Conservation (phyloP, 495 filamentous ascomycete genomes). For the Neurospora tetrasperma region DNA sequence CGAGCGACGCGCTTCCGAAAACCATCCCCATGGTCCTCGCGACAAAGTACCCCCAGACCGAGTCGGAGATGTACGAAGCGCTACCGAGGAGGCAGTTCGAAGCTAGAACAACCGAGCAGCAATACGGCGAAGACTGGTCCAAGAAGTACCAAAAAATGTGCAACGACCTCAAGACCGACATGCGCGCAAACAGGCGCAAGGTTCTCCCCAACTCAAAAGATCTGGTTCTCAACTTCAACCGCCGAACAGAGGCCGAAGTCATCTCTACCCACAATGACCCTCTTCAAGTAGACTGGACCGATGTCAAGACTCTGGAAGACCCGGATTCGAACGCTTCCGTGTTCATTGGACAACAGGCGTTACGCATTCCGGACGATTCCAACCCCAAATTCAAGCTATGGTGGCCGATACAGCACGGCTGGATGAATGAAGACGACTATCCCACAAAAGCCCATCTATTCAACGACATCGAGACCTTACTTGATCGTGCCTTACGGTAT, state of each 20-base stretch:
- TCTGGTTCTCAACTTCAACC: conserved; percentile 84
- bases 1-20: conserved; percentile 89
- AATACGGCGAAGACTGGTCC: conserved; percentile 79
- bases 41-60: conserved; percentile 58
- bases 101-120: conserved; percentile 56
- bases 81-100: conserved; percentile 77
- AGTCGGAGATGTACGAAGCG: conserved; percentile 81
- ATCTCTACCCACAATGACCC: conserved; percentile 94
- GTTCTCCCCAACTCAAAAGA: conserved; percentile 94
- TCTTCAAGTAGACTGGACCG: conserved; percentile 89
- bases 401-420: conserved; percentile 83
- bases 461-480: conserved; percentile 73
- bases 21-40: conserved; percentile 91
- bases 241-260: conserved; percentile 63
- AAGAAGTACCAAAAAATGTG: conserved; percentile 73
- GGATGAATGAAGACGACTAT: conserved; percentile 86
- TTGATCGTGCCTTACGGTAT: conserved; percentile 74
- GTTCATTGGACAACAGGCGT: conserved; percentile 71
- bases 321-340: conserved; percentile 49
- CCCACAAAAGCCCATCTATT: conserved; percentile 61
- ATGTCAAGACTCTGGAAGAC: conserved; percentile 49
- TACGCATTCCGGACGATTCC: conserved; percentile 83
- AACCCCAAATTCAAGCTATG: conserved; percentile 79
- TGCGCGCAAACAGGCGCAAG: conserved; percentile 85
- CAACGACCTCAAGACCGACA: conserved; percentile 74